These are phyloP conservation scores for Gentiana straminea DNA, from an alignment of 257 asterid species.

Conservation along the genomic window DNA sequence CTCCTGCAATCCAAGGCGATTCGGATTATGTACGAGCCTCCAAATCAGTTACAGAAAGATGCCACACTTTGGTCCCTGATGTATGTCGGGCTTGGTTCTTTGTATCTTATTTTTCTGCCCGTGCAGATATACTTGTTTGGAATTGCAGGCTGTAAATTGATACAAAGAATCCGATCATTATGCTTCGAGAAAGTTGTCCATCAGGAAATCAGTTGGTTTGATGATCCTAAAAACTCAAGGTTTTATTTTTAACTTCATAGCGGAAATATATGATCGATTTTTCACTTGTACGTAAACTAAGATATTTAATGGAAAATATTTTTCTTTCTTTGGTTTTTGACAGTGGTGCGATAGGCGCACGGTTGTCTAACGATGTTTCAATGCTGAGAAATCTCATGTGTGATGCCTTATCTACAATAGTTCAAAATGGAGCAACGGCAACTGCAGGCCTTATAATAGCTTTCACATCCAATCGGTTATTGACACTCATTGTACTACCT, in stretches of 20 bases:
- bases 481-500: conserved; percentile 45
- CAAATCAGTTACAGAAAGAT: conserved; percentile 30
- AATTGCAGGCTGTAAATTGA: conserved; percentile 63
- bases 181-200: conserved; percentile 57
- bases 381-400: conserved; percentile 61
- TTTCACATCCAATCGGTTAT: conserved; percentile 60
- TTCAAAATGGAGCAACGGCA: conserved; percentile 58
- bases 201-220: conserved; percentile 89
- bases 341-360: conserved; percentile 83
- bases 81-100: conserved; percentile 33
- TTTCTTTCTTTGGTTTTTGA: too few relatives aligned
- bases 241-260: conserved; percentile 7
- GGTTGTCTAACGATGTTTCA: conserved; percentile 67
- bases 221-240: conserved; percentile 85
- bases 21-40: conserved; percentile 54
- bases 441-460: conserved; percentile 53
- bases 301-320: conserved; percentile 6
- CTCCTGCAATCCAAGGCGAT: conserved; percentile 56
- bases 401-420: conserved; percentile 63
- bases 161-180: conserved; percentile 55
- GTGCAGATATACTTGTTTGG: conserved; percentile 65
- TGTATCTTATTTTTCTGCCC: conserved; percentile 29
- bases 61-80: conserved; percentile 54
- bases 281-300: neutral
- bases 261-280: neutral